These are phyloP conservation scores for Botrytis aclada DNA, from an alignment of 2,329 filamentous ascomycete species.

Conservation along the genomic window DNA sequence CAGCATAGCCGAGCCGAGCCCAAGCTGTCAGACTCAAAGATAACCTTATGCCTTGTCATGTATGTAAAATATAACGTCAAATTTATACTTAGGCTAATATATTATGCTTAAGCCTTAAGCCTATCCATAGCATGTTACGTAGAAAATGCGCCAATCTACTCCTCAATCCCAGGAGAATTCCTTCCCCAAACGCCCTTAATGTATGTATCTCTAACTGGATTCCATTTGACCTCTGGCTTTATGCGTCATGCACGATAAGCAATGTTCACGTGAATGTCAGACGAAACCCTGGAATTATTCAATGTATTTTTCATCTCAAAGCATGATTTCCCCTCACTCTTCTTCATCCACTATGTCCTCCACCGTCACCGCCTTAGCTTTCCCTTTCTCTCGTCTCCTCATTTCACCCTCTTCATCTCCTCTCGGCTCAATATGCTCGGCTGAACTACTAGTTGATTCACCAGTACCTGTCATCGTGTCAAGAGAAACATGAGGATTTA, in stretches of 20 bases:
- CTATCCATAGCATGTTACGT: conserved; percentile 3
- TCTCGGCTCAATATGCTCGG: conserved; percentile 17
- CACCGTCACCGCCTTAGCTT: conserved; percentile 47
- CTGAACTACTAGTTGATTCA: conserved; percentile 15
- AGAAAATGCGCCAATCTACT: conserved; percentile 6
- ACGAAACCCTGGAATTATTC: neutral
- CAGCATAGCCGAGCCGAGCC: neutral
- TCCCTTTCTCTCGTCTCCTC: conserved; percentile 40
- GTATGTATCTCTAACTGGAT: conserved; percentile 1
- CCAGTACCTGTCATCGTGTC: neutral
- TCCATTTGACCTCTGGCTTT: neutral
- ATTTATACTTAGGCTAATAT: neutral
- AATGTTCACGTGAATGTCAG: neutral
- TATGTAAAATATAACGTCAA: neutral
- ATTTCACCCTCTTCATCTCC: conserved; percentile 25
- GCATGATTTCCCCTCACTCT: conserved; percentile 24
- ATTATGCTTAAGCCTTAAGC: neutral
- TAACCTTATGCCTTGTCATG: neutral
- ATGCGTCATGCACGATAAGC: conserved; percentile 11
- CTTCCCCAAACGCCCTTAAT: conserved; percentile 13
- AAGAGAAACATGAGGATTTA: neutral
- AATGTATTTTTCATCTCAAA: conserved; percentile 5
- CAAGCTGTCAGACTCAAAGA: neutral
- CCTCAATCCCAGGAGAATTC: neutral
- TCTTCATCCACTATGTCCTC: conserved; percentile 45